Base-by-base conservation (phyloP, 2,329 filamentous ascomycete species). In the Colletotrichum eremochloae region DNA sequence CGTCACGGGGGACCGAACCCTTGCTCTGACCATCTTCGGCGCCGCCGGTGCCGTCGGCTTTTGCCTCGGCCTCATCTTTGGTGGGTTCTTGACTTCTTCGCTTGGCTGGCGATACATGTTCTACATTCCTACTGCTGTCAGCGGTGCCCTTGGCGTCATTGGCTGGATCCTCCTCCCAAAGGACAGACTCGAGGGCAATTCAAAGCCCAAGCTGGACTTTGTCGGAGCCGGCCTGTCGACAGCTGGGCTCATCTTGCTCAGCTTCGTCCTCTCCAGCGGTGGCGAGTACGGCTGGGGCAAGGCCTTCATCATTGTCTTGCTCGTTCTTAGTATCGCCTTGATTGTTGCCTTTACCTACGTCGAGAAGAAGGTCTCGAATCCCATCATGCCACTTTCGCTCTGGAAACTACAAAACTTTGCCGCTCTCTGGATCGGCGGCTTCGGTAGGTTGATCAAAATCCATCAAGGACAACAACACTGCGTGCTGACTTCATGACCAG, bases 391-490 rank as follows among this genome's bases (percentile, higher is more conserved):
- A 0, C 75, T 85, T 1, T 82, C 81, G 0, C 72, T 85, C 9
- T 85, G 84, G 84, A 85, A 82, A 60, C 79, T 85, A 24, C 80
- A 79, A 36, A 85, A 85, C 71, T 85, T 85, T 67, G 83, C 83
- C 7, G 82, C 81, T 4, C 76, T 85, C 0, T 85, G 84, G 84
- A 77, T 85, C 33, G 79, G 82, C 18, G 83, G 83, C 1, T 85
- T 85, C 2, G 68, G 68, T 71, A 71, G 52, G 33, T 52, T n/a
- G 1, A 15, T 6, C n/a, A 6, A 2, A 15, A 15, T 2, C 31
- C 40, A 15, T 38, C 24, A 15, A 11, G 7, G 5, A 24, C 24
- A 36, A 5, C 9, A 33, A 3, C 8, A 24, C 38, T 0, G 3
- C 2, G 0, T 5, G n/a, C 42, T 63, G 40, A 63, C 64, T 3